phyloP scores from a whole-genome alignment of 2,329 filamentous ascomycete species.

The Penicillium sp. region DNA sequence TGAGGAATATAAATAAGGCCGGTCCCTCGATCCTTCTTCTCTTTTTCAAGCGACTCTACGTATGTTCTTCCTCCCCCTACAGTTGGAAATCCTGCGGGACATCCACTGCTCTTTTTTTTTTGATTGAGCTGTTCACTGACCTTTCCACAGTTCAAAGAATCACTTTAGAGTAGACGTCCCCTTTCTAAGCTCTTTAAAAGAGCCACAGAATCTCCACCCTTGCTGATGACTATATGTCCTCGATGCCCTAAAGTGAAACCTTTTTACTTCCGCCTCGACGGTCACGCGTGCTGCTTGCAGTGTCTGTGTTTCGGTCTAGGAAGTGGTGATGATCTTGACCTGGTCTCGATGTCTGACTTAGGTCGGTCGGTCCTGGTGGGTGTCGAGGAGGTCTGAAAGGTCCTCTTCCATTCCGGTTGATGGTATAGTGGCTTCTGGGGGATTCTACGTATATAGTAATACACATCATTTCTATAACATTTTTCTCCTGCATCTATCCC shows the following conservation, averaged over 20 bases:
- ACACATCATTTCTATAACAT: too few species aligned
- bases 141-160: slow-evolving; percentile 64
- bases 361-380: slow-evolving; percentile 77
- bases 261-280: slow-evolving; percentile 52
- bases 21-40: slow-evolving; percentile 26
- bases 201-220: slow-evolving; percentile 92
- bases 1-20: slow-evolving; percentile 30
- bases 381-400: slow-evolving; percentile 90
- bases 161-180: slow-evolving; percentile 97
- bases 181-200: slow-evolving; percentile 86
- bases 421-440: slow-evolving; percentile 8
- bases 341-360: slow-evolving; percentile 68
- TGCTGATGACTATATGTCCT: slow-evolving; percentile 89
- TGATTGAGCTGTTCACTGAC: slow-evolving; percentile 20
- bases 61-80: slow-evolving; percentile 33
- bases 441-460: too few species aligned
- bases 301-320: slow-evolving; percentile 62
- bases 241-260: slow-evolving; percentile 85
- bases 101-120: slow-evolving; percentile 11
- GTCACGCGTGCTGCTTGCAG: slow-evolving; percentile 35
- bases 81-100: slow-evolving; percentile 5
- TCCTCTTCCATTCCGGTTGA: slow-evolving; percentile 52
- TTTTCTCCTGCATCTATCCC: too few species aligned
- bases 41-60: slow-evolving; percentile 47
- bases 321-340: slow-evolving; percentile 95